Evolutionary conservation across 1,284 basidiomycete species (phyloP), one percentile per base, ranked within the genome.

Genomic region (Coriolopsis trogii): DNA sequence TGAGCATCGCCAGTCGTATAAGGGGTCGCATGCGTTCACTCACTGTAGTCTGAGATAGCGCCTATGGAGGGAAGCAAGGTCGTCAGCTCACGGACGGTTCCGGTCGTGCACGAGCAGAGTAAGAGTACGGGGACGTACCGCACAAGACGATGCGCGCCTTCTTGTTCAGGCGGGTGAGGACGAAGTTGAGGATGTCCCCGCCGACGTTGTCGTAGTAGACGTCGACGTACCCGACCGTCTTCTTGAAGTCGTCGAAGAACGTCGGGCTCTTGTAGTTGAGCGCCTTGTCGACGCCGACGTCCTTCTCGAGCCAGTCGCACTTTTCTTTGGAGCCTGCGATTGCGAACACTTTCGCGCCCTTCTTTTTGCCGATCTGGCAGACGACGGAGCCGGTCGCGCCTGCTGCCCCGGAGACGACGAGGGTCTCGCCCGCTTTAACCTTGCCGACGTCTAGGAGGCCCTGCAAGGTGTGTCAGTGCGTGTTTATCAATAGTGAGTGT

Each of bases 141-240:
- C 88, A 90, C 18, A 94, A 69, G n/a, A 82, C 84, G 56, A 95
- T 82, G 49, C 93, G 76, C 6, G 91, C 93, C 46, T 82, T 72
- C 63, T 84, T 80, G 48, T 93, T 93, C 68, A 96, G 69, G 51
- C 87, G 75, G 31, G 80, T 80, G 54, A 95, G 70, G 28, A 82
- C 80, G 63, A 91, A 76, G 67, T 95, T 87, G 55, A 95, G 75
- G 42, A 92, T 89, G 34, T 90, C 84, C 1, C 91, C 92, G 20
- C 91, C 91, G 51, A 94, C 91, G 65, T 95, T 95, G 67, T 95
- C 93, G 65, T 93, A 95, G 72, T 79, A 92, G 4, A 91, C 86
- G 61, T 95, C 91, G 9, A 89, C 60, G 60, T 82, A 88, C 3
- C 83, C 84, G 40, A 86, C 76, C 10, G 64, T 67, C 28, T 77